Conservation (phyloP, 805 yeast genomes). For the Sporopachydermia lactativora region DNA sequence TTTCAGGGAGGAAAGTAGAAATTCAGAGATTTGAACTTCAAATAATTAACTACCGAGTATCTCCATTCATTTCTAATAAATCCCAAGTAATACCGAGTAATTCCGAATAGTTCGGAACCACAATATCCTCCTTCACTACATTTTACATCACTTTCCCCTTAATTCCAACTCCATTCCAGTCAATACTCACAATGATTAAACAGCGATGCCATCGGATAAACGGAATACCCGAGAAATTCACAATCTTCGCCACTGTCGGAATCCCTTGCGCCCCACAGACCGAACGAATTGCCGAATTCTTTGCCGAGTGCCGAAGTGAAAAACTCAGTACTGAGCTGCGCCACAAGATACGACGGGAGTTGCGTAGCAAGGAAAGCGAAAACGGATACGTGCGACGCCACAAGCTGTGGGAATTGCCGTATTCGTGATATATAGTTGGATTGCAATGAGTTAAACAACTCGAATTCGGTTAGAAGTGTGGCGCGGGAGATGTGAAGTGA, state of each 20-base stretch:
- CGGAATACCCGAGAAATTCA: slow-evolving; percentile 45
- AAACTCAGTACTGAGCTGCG: slow-evolving; percentile 22
- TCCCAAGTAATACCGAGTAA: too few relatives aligned
- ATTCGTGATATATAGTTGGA: slow-evolving; percentile 37
- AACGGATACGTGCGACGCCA: slow-evolving; percentile 31
- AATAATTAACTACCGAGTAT: too few relatives aligned
- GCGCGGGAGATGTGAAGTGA: too few relatives aligned
- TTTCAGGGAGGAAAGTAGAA: too few relatives aligned
- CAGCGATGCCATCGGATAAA: slow-evolving; percentile 49
- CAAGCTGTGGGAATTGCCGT: slow-evolving; percentile 29
- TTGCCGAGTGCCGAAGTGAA: slow-evolving; percentile 39
- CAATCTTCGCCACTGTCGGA: slow-evolving; percentile 26
- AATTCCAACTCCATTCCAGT: background rate
- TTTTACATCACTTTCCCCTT: background rate
- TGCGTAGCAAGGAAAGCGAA: slow-evolving; percentile 32
- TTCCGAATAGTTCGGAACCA: too few relatives aligned
- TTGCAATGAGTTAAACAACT: slow-evolving; percentile 33
- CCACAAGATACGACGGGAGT: slow-evolving; percentile 23
- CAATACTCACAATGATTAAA: slow-evolving; percentile 36
- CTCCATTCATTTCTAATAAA: too few relatives aligned
- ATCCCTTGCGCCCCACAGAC: slow-evolving; percentile 40
- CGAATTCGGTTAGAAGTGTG: too few relatives aligned
- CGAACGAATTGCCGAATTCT: slow-evolving; percentile 56
- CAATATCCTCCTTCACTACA: background rate
- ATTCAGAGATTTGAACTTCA: too few relatives aligned